Evolutionary conservation across 1,284 basidiomycete genomes (phyloP).

Genomic region (Mycena sp.): DNA sequence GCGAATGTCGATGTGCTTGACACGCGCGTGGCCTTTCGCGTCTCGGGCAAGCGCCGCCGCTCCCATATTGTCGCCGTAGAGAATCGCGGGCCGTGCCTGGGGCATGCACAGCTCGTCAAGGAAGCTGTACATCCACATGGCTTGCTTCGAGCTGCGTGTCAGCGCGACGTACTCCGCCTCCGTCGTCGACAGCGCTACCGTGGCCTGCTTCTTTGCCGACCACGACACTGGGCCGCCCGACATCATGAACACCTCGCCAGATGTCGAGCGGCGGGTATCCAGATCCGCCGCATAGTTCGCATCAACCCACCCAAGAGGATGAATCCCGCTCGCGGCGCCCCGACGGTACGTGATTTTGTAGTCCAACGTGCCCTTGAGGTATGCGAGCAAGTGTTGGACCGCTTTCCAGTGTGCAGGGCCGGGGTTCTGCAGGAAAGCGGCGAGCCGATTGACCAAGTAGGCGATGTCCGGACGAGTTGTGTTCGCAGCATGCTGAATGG

Average conservation of each 20-base stretch:
- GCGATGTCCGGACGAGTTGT: constrained; percentile 44
- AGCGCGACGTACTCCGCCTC: too few relatives aligned
- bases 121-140: constrained; percentile 31
- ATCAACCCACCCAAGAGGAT: constrained; percentile 12
- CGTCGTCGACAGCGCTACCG: too few relatives aligned
- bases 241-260: constrained; percentile 23
- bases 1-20: constrained; percentile 55
- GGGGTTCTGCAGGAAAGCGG: constrained; percentile 35
- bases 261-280: constrained; percentile 21
- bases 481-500: constrained; percentile 44
- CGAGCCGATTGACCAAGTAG: constrained; percentile 35
- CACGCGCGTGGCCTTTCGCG: constrained; percentile 38
- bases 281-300: constrained; percentile 14
- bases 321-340: not conserved
- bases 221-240: constrained; percentile 20
- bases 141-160: constrained; percentile 13
- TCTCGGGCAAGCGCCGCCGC: constrained; percentile 48
- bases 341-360: constrained; percentile 35
- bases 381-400: constrained; percentile 34
- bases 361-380: constrained; percentile 41
- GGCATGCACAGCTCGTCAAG: constrained; percentile 38
- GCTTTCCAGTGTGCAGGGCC: constrained; percentile 38
- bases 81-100: constrained; percentile 27
- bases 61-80: constrained; percentile 49
- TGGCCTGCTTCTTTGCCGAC: constrained; percentile 25